phyloP scores from a whole-genome alignment of 352 stramenopile genomes.

The Phytophthora macrochlamydospora region DNA sequence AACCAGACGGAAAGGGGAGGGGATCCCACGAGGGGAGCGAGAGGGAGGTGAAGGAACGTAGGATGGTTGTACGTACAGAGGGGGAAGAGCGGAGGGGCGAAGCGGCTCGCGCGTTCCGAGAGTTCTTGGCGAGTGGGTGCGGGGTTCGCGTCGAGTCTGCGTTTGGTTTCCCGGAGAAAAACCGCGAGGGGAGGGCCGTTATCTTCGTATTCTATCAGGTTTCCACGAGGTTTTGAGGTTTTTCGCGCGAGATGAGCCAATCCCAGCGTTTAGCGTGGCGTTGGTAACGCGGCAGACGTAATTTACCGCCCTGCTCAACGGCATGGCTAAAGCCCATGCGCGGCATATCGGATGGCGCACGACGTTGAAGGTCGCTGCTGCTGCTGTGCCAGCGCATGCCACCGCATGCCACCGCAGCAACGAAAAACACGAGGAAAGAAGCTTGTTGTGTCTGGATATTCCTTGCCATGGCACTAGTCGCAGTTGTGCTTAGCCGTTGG shows the following conservation, averaged over 20 bases:
- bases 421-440: too few species aligned
- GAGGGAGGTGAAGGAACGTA: background rate
- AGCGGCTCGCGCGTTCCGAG: constrained; percentile 27
- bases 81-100: constrained; percentile 13
- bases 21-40: background rate
- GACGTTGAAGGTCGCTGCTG: too few species aligned
- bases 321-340: background rate
- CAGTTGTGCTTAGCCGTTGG: too few species aligned
- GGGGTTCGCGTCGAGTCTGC: constrained; percentile 28
- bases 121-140: constrained; percentile 32
- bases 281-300: constrained; percentile 2
- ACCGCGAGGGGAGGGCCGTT: constrained; percentile 16
- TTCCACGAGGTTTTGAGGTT: constrained; percentile 22
- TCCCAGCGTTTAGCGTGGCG: constrained; percentile 29
- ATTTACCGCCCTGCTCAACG: background rate
- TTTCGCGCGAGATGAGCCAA: constrained; percentile 26
- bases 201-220: constrained; percentile 15
- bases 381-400: too few species aligned
- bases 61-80: constrained; percentile 16
- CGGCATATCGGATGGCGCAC: too few species aligned
- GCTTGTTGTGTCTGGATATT: too few species aligned
- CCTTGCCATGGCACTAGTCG: too few species aligned
- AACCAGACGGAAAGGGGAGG: background rate
- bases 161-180: constrained; percentile 24
- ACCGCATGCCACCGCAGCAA: too few species aligned